A percentile compares a stretch with the other conserved stretches of the same genome.
Conservation (phyloP, 2,329 filamentous ascomycete genomes). For the Pyricularia sp. region DNA sequence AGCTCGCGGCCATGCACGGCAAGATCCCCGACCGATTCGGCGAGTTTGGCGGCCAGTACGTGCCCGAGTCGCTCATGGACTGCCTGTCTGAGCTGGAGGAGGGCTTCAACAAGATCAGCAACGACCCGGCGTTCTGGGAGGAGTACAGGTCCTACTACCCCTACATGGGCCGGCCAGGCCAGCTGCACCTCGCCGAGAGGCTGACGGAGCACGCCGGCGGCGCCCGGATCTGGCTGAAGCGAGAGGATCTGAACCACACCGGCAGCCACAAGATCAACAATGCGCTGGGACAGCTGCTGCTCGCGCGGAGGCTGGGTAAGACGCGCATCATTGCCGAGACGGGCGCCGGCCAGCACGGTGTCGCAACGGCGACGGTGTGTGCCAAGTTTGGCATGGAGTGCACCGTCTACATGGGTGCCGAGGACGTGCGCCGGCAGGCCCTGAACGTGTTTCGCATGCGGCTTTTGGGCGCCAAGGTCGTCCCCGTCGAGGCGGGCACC, state of each 20-base stretch:
- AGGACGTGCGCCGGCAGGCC: slow-evolving; percentile 90
- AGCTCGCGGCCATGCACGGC: slow-evolving; percentile 70
- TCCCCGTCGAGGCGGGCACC: slow-evolving; percentile 84
- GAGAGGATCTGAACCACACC: slow-evolving; percentile 95
- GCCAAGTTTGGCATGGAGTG: slow-evolving; percentile 98
- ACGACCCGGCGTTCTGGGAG: slow-evolving; percentile 90
- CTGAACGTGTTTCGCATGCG: slow-evolving; percentile 99
- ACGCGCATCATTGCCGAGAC: slow-evolving; percentile 97
- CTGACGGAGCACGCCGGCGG: slow-evolving; percentile 82
- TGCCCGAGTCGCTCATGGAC: slow-evolving; percentile 96
- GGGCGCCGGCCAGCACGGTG: slow-evolving; percentile 92
- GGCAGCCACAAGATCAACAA: slow-evolving; percentile 99
- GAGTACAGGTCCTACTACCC: slow-evolving; percentile 93
- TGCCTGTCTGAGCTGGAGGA: slow-evolving; percentile 81
- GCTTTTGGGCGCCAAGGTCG: slow-evolving; percentile 80
- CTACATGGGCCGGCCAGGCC: slow-evolving; percentile 91
- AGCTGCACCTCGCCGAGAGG: slow-evolving; percentile 77
- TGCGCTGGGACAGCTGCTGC: slow-evolving; percentile 79
- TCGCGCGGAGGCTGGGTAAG: slow-evolving; percentile 80
- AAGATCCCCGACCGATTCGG: slow-evolving; percentile 80
- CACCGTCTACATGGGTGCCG: slow-evolving; percentile 95
- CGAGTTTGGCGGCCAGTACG: slow-evolving; percentile 93
- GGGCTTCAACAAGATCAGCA: slow-evolving; percentile 76
- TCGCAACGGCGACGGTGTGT: slow-evolving; percentile 92
- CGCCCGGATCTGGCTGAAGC: slow-evolving; percentile 94